Evolutionary conservation across 495 filamentous ascomycete genomes (phyloP), one percentile per base, ranked within the genome.

Genomic region (Chaetomium tenue): DNA sequence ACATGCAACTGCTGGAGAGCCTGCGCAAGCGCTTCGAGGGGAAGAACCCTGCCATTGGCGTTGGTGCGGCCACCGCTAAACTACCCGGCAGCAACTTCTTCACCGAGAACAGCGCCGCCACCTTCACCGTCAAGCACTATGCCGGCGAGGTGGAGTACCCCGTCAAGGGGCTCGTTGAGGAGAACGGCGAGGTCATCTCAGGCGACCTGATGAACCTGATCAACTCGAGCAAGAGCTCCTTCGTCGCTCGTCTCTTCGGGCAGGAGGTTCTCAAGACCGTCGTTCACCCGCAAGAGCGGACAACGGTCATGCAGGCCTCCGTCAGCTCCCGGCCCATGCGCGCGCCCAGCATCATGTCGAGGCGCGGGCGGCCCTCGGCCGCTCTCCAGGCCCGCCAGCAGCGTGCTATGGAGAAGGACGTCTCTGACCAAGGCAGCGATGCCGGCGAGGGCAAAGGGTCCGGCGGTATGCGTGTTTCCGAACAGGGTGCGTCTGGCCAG

Each of bases 61-160:
- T 94, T 1, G 87, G 86, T 33, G 83, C 81, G 39, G 76, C 88
- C 3, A 89, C 84, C 0, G 82, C 89, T 16, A 85, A 84, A 63
- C 77, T 91, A 55, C 88, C 89, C 4, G 89, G 90, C 52, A 90
- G 86, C 76, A 92, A 93, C 68, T 93, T 93, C 76, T 77, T 86
- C n/a, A 89, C 92, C 1, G 84, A 89, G 61, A 91, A 90, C 68
- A 82, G 85, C 2, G 82, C 86, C 0, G 88, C 91, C 11, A 85
- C 85, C 18, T 97, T 97, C 74, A 92, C 91, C 1, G 87, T 98
- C 63, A 92, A 89, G 70, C 94, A 98, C 76, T 98, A 92, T 72
- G 93, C 93, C 52, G 94, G 93, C 28, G 93, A 97, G 74, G 89
- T 98, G n/a, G 94, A 98, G 61, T 98, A 98, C 70, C 86, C 91